These are phyloP conservation scores for Teratosphaeria zuluensis DNA, from an alignment of 2,329 filamentous ascomycete genomes.

Conservation along the genomic window DNA sequence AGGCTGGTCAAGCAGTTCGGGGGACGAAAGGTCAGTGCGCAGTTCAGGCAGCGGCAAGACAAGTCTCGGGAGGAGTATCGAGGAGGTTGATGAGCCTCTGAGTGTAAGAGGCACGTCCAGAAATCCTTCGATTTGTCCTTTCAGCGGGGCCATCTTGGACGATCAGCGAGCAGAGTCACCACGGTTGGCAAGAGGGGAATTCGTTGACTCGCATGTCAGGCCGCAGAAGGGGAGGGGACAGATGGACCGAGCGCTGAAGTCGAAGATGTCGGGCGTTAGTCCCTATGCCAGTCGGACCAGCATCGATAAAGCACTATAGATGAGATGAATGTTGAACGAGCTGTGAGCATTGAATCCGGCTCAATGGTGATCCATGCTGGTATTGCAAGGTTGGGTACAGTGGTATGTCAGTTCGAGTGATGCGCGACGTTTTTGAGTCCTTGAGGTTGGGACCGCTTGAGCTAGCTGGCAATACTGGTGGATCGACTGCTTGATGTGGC, in stretches of 20 bases:
- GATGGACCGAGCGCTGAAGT: not conserved
- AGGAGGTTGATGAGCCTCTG: not conserved
- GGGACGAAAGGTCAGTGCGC: not conserved
- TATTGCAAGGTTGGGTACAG: no score
- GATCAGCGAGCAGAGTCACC: not conserved
- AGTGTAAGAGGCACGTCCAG: not conserved
- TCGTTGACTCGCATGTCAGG: not conserved
- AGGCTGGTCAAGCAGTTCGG: not conserved
- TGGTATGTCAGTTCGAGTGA: no score
- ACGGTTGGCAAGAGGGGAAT: not conserved
- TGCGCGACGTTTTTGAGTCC: no score
- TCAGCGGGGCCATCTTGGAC: not conserved
- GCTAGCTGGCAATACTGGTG: no score
- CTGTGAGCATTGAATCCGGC: no score
- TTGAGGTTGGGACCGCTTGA: no score
- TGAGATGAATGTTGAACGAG: not conserved
- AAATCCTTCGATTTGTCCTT: not conserved
- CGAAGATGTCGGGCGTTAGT: not conserved
- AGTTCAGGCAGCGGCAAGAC: not conserved
- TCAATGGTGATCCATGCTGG: no score
- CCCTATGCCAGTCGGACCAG: not conserved
- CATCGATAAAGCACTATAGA: not conserved
- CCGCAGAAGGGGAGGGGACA: not conserved
- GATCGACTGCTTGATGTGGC: no score
- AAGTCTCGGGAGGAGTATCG: not conserved